These are phyloP conservation scores for Candida golubevii DNA, from an alignment of 805 yeast genomes.

Conservation along the genomic window DNA sequence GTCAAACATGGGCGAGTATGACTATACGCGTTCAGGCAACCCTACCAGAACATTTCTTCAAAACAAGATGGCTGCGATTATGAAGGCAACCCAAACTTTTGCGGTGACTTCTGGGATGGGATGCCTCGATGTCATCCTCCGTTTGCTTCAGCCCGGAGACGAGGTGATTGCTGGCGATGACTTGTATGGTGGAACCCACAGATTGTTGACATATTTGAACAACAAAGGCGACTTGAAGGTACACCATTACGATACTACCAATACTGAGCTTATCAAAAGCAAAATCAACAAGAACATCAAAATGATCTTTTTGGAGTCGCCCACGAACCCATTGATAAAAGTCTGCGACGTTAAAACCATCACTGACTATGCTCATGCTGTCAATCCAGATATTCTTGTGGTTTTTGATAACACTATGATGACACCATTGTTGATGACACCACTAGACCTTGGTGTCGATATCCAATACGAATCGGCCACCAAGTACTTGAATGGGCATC, in stretches of 20 bases:
- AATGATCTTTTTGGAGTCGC: slow-evolving; percentile 82
- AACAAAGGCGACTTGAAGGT: slow-evolving; percentile 62
- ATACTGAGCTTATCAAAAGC: slow-evolving; percentile 54
- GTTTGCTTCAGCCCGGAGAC: slow-evolving; percentile 76
- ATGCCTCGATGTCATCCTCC: slow-evolving; percentile 78
- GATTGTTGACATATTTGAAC: slow-evolving; percentile 70
- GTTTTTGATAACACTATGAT: slow-evolving; percentile 97
- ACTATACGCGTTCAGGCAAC: slow-evolving; percentile 88
- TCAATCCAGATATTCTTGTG: slow-evolving; percentile 63
- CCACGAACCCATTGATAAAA: slow-evolving; percentile 90
- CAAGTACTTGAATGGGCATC: slow-evolving; percentile 90
- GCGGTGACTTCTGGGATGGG: slow-evolving; percentile 94
- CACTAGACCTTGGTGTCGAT: slow-evolving; percentile 82
- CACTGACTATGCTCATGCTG: slow-evolving; percentile 58
- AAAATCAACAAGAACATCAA: slow-evolving; percentile 56
- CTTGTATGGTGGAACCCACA: slow-evolving; percentile 89
- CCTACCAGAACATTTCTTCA: slow-evolving; percentile 86
- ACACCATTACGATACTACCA: slow-evolving; percentile 77
- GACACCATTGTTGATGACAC: slow-evolving; percentile 84
- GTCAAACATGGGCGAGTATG: slow-evolving; percentile 65
- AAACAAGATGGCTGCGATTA: slow-evolving; percentile 69
- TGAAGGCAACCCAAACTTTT: slow-evolving; percentile 70
- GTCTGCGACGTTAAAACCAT: slow-evolving; percentile 75
- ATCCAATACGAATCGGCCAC: slow-evolving; percentile 94
- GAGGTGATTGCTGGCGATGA: slow-evolving; percentile 94